Evolutionary conservation across 2,329 filamentous ascomycete species (phyloP).

Genomic region (Colletotrichum navitas): DNA sequence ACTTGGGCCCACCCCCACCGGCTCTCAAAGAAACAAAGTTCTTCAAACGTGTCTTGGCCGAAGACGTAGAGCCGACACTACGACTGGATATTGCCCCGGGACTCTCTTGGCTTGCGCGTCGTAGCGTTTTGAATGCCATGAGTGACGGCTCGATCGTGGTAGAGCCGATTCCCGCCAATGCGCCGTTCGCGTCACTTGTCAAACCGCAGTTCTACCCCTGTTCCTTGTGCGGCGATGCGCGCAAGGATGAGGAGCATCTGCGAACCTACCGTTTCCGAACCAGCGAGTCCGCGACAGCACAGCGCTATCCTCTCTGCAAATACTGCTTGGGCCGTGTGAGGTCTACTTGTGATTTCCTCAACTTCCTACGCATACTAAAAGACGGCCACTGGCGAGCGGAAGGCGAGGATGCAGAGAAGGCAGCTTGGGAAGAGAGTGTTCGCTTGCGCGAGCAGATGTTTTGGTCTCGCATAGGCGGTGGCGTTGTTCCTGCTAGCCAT

Average conservation of each 20-base stretch:
- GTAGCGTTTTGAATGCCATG: constrained; percentile 85
- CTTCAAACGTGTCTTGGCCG: constrained; percentile 88
- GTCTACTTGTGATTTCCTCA: constrained; percentile 91
- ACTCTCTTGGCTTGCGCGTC: constrained; percentile 91
- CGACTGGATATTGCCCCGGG: constrained; percentile 90
- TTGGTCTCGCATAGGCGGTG: constrained; percentile 92
- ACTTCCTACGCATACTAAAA: constrained; percentile 90
- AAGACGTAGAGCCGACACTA: constrained; percentile 95
- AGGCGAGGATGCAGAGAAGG: constrained; percentile 84
- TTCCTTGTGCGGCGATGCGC: constrained; percentile 87
- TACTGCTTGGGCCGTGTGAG: constrained; percentile 89
- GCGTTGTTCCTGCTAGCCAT: constrained; percentile 78
- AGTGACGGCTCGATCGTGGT: constrained; percentile 89
- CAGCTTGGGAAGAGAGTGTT: constrained; percentile 95
- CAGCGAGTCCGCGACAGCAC: constrained; percentile 86
- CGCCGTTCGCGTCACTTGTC: constrained; percentile 61
- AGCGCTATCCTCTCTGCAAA: constrained; percentile 89
- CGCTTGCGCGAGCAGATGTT: constrained; percentile 95
- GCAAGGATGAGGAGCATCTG: constrained; percentile 77
- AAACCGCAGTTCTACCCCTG: constrained; percentile 76
- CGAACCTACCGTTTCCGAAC: constrained; percentile 91
- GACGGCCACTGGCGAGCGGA: constrained; percentile 92
- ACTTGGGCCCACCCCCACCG: constrained; percentile 56
- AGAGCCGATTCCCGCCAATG: constrained; percentile 80
- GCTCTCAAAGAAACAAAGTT: constrained; percentile 92